phyloP scores from a whole-genome alignment of 139 green algal species.

The Volvox africanus region DNA sequence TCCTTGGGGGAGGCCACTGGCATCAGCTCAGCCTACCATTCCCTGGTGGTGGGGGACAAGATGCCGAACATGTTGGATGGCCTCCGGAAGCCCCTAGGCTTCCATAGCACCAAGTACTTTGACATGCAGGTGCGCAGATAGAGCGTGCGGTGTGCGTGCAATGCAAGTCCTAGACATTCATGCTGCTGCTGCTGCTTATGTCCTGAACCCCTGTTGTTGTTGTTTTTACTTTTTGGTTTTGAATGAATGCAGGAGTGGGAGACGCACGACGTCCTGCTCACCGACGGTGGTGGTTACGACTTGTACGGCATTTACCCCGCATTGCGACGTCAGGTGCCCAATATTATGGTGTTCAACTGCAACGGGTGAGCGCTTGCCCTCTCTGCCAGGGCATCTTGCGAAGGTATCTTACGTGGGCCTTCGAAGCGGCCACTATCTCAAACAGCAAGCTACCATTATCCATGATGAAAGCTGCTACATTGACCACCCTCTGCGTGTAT shows the following conservation, averaged over 20 bases:
- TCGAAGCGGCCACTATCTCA: too few relatives aligned
- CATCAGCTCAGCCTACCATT: conserved; percentile 36
- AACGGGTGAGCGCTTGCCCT: neutral
- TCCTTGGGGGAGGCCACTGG: conserved; percentile 29
- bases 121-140: conserved; percentile 14
- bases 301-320: neutral
- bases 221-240: too few relatives aligned
- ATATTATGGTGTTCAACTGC: conserved; percentile 5
- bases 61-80: neutral
- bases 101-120: neutral
- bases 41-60: neutral
- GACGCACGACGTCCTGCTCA: neutral
- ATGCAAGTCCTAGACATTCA: neutral
- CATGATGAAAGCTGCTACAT: too few relatives aligned
- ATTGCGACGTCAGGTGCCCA: conserved; percentile 16
- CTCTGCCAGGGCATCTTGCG: too few relatives aligned
- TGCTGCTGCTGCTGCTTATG: too few relatives aligned
- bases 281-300: conserved; percentile 24
- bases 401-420: too few relatives aligned
- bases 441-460: too few relatives aligned
- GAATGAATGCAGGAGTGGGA: neutral
- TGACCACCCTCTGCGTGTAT: too few relatives aligned
- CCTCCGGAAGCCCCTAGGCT: neutral
- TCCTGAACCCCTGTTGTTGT: too few relatives aligned
- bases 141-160: neutral